Conservation (phyloP, 1,284 basidiomycete genomes). For the Cryptococcus sp. region DNA sequence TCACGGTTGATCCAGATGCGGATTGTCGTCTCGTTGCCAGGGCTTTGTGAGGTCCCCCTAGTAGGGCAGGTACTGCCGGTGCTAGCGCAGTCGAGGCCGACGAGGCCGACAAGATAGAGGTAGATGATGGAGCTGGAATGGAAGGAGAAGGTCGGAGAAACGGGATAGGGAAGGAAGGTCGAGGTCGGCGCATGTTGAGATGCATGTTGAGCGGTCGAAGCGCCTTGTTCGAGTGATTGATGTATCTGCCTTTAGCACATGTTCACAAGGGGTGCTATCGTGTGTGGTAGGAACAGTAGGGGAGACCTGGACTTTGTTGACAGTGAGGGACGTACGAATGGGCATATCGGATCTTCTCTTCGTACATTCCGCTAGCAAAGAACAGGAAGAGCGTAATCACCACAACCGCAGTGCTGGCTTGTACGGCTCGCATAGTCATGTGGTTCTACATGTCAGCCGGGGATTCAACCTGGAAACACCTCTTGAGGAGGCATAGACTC, state of each 20-base stretch:
- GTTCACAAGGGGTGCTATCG: background rate
- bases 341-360: constrained; percentile 92
- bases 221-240: constrained; percentile 90
- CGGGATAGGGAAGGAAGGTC: constrained; percentile 56
- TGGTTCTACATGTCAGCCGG: background rate
- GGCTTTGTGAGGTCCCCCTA: constrained; percentile 7
- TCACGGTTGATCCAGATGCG: constrained; percentile 44
- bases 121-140: constrained; percentile 22
- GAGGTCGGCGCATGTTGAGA: constrained; percentile 78
- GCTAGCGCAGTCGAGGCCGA: no score
- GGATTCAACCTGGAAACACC: background rate
- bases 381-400: constrained; percentile 88
- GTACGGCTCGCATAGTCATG: constrained; percentile 37
- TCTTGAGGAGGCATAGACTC: background rate
- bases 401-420: constrained; percentile 72
- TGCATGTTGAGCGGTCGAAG: constrained; percentile 93
- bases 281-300: background rate
- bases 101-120: no score
- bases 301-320: background rate
- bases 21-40: constrained; percentile 5
- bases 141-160: constrained; percentile 55
- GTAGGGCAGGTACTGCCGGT: no score
- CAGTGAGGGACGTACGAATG: constrained; percentile 63
- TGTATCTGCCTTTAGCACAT: constrained; percentile 63
- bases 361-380: constrained; percentile 94